phyloP scores from a whole-genome alignment of 2,329 filamentous ascomycete genomes.

The Apiospora aurea region DNA sequence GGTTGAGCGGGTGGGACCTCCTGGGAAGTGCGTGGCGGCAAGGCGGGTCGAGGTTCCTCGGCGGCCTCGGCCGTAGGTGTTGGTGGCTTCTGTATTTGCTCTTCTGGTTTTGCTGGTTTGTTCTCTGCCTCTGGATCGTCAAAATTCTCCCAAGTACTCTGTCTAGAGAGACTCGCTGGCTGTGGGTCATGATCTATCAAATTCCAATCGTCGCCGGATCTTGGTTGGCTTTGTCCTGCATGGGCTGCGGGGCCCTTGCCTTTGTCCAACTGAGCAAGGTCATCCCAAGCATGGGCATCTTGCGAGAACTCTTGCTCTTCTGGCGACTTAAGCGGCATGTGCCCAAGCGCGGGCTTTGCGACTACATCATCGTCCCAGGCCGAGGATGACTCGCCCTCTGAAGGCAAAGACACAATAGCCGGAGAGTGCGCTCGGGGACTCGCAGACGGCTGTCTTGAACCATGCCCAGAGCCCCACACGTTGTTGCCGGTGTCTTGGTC shows the following conservation, averaged over 20 bases:
- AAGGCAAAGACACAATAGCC: slow-evolving; percentile 45
- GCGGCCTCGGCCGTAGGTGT: not conserved
- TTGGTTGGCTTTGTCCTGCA: slow-evolving; percentile 28
- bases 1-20: slow-evolving; percentile 41
- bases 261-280: slow-evolving; percentile 49
- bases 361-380: slow-evolving; percentile 49
- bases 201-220: slow-evolving; percentile 56
- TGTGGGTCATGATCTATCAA: slow-evolving; percentile 52
- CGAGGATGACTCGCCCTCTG: slow-evolving; percentile 45
- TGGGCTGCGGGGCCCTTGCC: slow-evolving; percentile 47
- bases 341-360: slow-evolving; percentile 36
- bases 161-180: slow-evolving; percentile 43
- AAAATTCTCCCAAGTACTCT: slow-evolving; percentile 49
- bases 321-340: slow-evolving; percentile 34
- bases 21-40: slow-evolving; percentile 47
- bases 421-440: slow-evolving; percentile 41
- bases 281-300: slow-evolving; percentile 60
- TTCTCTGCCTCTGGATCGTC: slow-evolving; percentile 40
- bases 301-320: slow-evolving; percentile 46
- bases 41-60: slow-evolving; percentile 41
- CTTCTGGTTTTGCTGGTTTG: slow-evolving; percentile 30
- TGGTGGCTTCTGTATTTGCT: slow-evolving; percentile 21
- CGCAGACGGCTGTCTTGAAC: slow-evolving; percentile 42
- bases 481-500: slow-evolving; percentile 43
- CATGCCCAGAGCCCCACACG: slow-evolving; percentile 45